A percentile compares a stretch with the other conserved stretches of the same genome.
phyloP scores from a whole-genome alignment of 2,329 filamentous ascomycete genomes.

The Ascochyta lentis region DNA sequence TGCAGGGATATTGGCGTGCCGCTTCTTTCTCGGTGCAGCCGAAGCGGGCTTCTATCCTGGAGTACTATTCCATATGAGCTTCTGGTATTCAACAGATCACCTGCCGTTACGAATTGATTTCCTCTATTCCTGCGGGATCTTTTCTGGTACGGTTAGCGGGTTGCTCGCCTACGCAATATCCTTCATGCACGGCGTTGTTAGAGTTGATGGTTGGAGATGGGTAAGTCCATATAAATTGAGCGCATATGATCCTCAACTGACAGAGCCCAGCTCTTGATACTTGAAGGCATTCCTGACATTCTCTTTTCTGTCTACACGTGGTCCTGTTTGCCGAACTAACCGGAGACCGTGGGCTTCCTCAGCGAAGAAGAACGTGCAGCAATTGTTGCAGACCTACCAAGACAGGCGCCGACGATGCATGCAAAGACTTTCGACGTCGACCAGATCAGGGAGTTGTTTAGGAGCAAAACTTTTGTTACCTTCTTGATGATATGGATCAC shows the following conservation, averaged over 20 bases:
- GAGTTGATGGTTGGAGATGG: slow-evolving; percentile 42
- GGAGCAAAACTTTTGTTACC: slow-evolving; percentile 26
- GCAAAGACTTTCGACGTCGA: slow-evolving; percentile 33
- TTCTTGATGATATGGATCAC: slow-evolving; percentile 36
- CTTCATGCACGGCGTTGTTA: slow-evolving; percentile 64
- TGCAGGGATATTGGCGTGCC: slow-evolving; percentile 50
- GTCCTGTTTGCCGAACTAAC: slow-evolving; percentile 32
- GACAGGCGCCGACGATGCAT: slow-evolving; percentile 30
- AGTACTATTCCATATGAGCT: slow-evolving; percentile 61
- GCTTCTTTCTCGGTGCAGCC: slow-evolving; percentile 49
- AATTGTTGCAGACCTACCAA: slow-evolving; percentile 26
- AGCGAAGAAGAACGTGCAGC: slow-evolving; percentile 25
- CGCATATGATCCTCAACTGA: not conserved
- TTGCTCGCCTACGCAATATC: slow-evolving; percentile 63
- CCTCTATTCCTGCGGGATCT: slow-evolving; percentile 63
- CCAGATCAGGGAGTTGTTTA: slow-evolving; percentile 26
- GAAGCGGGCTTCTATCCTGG: slow-evolving; percentile 42
- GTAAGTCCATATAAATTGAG: slow-evolving; percentile 15
- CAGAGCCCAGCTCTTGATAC: slow-evolving; percentile 26
- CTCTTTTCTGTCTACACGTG: slow-evolving; percentile 24
- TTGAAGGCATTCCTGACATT: slow-evolving; percentile 31
- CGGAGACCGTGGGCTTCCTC: slow-evolving; percentile 26
- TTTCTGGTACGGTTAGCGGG: slow-evolving; percentile 65
- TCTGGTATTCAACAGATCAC: slow-evolving; percentile 66
- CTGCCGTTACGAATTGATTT: slow-evolving; percentile 62